Base-by-base conservation (phyloP, 306 rosid genomes). In the Cucurbita ficifolia region DNA sequence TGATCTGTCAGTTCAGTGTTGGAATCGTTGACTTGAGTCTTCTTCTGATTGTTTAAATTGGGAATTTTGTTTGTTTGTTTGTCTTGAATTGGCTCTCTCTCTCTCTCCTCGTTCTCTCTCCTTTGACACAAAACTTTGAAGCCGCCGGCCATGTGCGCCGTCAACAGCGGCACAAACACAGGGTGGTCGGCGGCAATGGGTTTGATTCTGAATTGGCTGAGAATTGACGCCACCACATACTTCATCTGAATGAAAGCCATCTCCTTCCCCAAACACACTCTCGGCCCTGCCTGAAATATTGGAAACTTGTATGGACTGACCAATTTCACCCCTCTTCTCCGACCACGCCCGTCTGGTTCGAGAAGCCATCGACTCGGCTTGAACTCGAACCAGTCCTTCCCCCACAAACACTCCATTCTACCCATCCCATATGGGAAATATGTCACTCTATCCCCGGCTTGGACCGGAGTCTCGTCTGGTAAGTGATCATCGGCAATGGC, bases 401-500 rank as follows among this genome's bases (percentile, higher is more conserved):
- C 98, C 97, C 98, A 94, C 39, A 89, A 48, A 2, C 76, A 76
- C 39, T 86, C 96, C 97, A 86, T 87, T 76, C 98, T 87, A 18
- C 98, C 98, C 98, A 94, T 90, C 6, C 96, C 97, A 14, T 90
- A 94, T 0, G 98, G 94, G 71, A 90, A 88, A 81, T 90, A 94
- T 0, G 96, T 94, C 64, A 94, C 92, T 45, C 92, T 85, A 64
- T 90, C 96, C 39, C 98, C 96, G n/a, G 84, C 84, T 19, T 49
- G 73, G 3, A 94, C 85, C 2, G 0, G 51, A 6, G 96, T 94
- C 0, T 92, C 90, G 18, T 94, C 96, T 0, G 98, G 98, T 76
- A 94, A 49, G 19, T 81, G 0, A 74, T 94, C 98, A 13, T 85
- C 77, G 8, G 19, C 74, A 10, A 73, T 36, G 68, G 98, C 98